Evolutionary conservation across 2,329 filamentous ascomycete genomes (phyloP), one percentile per base, ranked within the genome.

Genomic region (Phialocephala subalpina): DNA sequence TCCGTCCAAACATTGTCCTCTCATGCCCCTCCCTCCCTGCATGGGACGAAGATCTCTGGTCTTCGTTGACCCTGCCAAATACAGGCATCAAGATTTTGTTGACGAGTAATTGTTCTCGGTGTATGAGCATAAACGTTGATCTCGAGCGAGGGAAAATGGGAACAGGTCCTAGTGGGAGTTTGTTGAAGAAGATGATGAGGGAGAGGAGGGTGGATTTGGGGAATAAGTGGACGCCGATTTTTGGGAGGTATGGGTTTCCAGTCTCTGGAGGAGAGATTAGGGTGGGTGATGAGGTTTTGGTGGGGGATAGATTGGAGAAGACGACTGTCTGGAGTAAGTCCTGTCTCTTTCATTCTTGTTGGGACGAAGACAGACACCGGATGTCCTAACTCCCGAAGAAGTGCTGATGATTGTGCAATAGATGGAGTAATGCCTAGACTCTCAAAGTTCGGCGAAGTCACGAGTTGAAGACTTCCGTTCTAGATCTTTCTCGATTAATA

Each of bases 21-120:
- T 49, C 45, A 14, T 78, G 93, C 1, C 84, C 86, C 56, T 88
- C 87, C 2, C 83, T 84, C 18, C 77, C 78, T 18, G 77, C 85
- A 1, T 93, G 86, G 77, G 89, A 90, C 14, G 90, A 93, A 76
- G 91, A 93, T 75, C 92, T 85, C 73, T 93, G 90, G 91, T 85
- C 80, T 3, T 87, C 89, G 73, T 76, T 93, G 40, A 76, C 77
- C 16, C 75, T 91, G 36, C 64, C 66, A 5, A 60, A 60, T 6
- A 60, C 22, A 35, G 61, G 70, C 2, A 55, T 67, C 4, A 78
- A 77, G 25, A 78, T 92, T 7, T 73, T 84, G 7, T 78, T 93
- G 45, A 92, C 89, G 56, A 86, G 86, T 60, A 91, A 93, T 75
- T 93, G 90, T 75, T 83, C 82, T 42, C 82, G 91, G 45, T 94